These are phyloP conservation scores for Mortierella claussenii DNA, from an alignment of 192 early-diverging fungal species.

Conservation along the genomic window DNA sequence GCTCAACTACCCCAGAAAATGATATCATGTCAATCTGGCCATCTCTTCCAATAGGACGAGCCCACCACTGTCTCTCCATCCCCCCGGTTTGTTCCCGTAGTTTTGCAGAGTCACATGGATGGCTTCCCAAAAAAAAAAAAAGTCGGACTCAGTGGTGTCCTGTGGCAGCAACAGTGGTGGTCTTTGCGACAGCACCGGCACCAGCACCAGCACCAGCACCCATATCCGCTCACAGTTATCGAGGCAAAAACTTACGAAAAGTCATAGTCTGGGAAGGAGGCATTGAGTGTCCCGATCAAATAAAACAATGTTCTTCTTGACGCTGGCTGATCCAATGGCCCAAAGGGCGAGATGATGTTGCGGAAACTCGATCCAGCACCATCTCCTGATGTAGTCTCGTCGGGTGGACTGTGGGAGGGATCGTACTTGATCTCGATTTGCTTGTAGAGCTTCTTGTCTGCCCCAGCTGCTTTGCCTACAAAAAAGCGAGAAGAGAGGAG, in stretches of 20 bases:
- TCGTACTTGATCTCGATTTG: constrained; percentile 90
- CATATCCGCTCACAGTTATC: too few species aligned
- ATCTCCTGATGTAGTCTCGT: too few species aligned
- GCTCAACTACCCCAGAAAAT: constrained; percentile 17
- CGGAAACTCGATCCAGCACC: constrained; percentile 67
- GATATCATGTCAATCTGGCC: constrained; percentile 27
- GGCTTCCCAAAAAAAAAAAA: not conserved
- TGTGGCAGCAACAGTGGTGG: too few species aligned
- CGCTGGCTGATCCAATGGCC: constrained; percentile 86
- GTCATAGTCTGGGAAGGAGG: constrained; percentile 97
- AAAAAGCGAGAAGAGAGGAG: not conserved
- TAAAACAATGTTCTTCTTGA: constrained; percentile 93
- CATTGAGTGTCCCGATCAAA: constrained; percentile 94
- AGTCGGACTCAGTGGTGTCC: too few species aligned
- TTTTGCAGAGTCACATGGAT: constrained; percentile 24
- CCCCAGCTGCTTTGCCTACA: constrained; percentile 90
- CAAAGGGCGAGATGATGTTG: constrained; percentile 84
- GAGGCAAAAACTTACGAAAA: constrained; percentile 91
- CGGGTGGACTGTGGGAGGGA: constrained; percentile 70
- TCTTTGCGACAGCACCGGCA: too few species aligned
- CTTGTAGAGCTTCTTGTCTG: constrained; percentile 93
- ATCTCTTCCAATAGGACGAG: not conserved
- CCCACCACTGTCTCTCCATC: not conserved
- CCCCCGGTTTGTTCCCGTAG: constrained; percentile 1
- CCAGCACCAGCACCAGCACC: too few species aligned